phyloP scores from a whole-genome alignment of 2,329 filamentous ascomycete genomes.

The Fusarium agapanthi region DNA sequence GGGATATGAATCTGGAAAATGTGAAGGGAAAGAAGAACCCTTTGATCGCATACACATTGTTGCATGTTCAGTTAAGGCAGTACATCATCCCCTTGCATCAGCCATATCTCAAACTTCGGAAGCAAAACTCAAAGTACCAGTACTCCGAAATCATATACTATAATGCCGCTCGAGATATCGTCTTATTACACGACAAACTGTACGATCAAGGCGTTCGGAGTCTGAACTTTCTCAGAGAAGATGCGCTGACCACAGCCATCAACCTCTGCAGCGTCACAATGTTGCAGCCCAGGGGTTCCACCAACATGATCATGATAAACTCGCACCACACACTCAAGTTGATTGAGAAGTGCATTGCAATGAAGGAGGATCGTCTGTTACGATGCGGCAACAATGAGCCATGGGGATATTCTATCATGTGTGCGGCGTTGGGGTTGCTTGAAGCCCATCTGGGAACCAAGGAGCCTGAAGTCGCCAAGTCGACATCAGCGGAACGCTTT shows the following conservation, averaged over 20 bases:
- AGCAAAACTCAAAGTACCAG: constrained; percentile 68
- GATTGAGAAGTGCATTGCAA: constrained; percentile 67
- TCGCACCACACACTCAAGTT: constrained; percentile 67
- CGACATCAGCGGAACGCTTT: constrained; percentile 66
- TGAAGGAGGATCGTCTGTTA: constrained; percentile 69
- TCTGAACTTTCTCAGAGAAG: constrained; percentile 68
- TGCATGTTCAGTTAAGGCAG: constrained; percentile 68
- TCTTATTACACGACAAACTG: constrained; percentile 68
- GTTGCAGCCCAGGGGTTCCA: constrained; percentile 66
- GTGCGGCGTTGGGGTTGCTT: constrained; percentile 65
- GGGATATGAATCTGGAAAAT: constrained; percentile 54
- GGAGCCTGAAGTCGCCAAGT: constrained; percentile 65
- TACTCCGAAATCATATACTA: constrained; percentile 72
- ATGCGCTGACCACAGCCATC: constrained; percentile 67
- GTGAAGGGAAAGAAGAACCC: constrained; percentile 59
- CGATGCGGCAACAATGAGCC: constrained; percentile 71
- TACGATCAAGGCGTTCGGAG: constrained; percentile 66
- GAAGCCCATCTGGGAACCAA: constrained; percentile 68
- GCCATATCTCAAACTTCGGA: constrained; percentile 67
- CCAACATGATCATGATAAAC: constrained; percentile 70
- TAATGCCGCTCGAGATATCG: constrained; percentile 68
- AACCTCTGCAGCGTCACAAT: constrained; percentile 69
- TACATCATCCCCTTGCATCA: constrained; percentile 71
- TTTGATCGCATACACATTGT: constrained; percentile 65
- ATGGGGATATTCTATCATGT: constrained; percentile 72